These are phyloP conservation scores for Pyrenopolyporus hunteri DNA, from an alignment of 495 filamentous ascomycete genomes.

Conservation along the genomic window DNA sequence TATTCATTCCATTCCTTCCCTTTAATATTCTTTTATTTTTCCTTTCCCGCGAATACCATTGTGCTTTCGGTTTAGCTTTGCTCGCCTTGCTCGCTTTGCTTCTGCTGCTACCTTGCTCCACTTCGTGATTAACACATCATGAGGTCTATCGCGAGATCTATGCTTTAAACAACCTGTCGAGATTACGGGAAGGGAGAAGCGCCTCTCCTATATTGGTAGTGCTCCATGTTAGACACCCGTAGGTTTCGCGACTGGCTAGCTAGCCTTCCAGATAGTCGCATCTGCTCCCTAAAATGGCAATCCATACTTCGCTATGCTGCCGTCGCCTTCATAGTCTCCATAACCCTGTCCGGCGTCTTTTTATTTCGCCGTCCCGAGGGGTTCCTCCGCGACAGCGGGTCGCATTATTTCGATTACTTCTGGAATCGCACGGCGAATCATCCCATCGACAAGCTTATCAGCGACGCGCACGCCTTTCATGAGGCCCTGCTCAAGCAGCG, in stretches of 20 bases:
- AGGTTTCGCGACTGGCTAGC: constrained; percentile 29
- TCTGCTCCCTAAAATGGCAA: constrained; percentile 27
- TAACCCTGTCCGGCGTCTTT: constrained; percentile 31
- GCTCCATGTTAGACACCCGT: constrained; percentile 17
- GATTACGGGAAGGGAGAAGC: constrained; percentile 1
- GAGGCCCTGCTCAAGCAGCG: constrained; percentile 48
- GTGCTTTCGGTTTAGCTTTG: neutral
- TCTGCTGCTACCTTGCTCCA: too few relatives aligned
- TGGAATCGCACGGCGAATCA: constrained; percentile 42
- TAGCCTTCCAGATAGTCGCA: constrained; percentile 33
- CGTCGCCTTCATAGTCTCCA: constrained; percentile 29
- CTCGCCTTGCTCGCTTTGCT: neutral
- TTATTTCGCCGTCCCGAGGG: constrained; percentile 35
- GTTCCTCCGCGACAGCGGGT: constrained; percentile 31
- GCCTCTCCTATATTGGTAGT: neutral
- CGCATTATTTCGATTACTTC: constrained; percentile 39
- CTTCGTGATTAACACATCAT: too few relatives aligned
- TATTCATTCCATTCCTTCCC: neutral
- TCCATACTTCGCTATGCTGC: constrained; percentile 30
- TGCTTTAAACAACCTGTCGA: constrained; percentile 9
- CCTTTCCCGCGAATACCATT: too few relatives aligned
- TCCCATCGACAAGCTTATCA: constrained; percentile 53
- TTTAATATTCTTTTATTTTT: neutral
- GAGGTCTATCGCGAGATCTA: constrained; percentile 5
- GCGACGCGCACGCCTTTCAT: constrained; percentile 43